phyloP scores from a whole-genome alignment of 805 yeast species.

The Pichia nanzhaoensis region DNA sequence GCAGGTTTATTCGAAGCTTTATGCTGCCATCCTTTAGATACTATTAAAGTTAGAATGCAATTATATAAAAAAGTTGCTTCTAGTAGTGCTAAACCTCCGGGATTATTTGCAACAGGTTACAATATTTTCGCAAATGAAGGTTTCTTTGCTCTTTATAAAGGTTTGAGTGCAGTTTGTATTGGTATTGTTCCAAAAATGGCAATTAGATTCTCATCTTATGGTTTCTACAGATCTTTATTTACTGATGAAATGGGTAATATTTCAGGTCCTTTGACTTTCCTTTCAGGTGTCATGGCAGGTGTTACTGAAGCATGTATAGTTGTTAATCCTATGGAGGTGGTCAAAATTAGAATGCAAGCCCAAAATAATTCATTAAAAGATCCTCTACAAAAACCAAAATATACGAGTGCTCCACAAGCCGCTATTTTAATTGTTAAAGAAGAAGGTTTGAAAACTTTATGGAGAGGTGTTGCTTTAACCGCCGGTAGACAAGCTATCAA shows the following conservation, averaged over 20 bases:
- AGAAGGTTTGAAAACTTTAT: slow-evolving; percentile 84
- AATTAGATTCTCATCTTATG: slow-evolving; percentile 90
- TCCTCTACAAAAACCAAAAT: slow-evolving; percentile 69
- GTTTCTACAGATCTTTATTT: slow-evolving; percentile 69
- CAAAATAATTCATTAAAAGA: slow-evolving; percentile 90
- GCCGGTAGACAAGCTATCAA: slow-evolving; percentile 98
- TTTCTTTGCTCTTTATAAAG: slow-evolving; percentile 82
- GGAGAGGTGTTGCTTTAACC: slow-evolving; percentile 91
- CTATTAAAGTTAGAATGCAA: slow-evolving; percentile 97
- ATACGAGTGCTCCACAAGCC: slow-evolving; percentile 90
- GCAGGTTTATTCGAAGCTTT: slow-evolving; percentile 98
- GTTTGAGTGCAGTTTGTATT: slow-evolving; percentile 93
- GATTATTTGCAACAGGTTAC: slow-evolving; percentile 77
- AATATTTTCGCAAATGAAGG: slow-evolving; percentile 76
- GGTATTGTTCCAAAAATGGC: slow-evolving; percentile 99
- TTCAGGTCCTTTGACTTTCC: slow-evolving; percentile 66
- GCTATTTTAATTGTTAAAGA: slow-evolving; percentile 76
- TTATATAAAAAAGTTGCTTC: slow-evolving; percentile 61
- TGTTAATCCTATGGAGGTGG: slow-evolving; percentile 97
- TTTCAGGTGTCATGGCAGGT: slow-evolving; percentile 97
- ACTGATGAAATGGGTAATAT: slow-evolving; percentile 59
- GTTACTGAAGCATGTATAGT: slow-evolving; percentile 90
- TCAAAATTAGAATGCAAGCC: slow-evolving; percentile 92
- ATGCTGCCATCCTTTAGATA: slow-evolving; percentile 96
- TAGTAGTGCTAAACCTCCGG: slow-evolving; percentile 58